Evolutionary conservation across 73 alveolate species (phyloP), one percentile per base, ranked within the genome.

Genomic region (Breviolum minutum): DNA sequence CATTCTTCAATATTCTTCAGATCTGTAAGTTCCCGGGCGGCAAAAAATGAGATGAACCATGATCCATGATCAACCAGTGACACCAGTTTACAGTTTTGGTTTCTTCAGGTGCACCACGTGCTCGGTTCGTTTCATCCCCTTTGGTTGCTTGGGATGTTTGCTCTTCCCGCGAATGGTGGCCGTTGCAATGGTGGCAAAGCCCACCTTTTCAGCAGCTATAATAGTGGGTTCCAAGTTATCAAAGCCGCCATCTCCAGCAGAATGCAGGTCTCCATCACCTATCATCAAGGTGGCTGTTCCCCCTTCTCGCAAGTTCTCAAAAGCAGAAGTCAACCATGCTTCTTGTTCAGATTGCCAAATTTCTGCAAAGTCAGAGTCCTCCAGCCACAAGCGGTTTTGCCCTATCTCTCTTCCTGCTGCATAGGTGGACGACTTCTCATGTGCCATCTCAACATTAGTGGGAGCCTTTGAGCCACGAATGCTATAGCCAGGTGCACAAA

Each of bases 281-380:
- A 92, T 92, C 98, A 92, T 92, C 66, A 92, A 63, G 17, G 98
- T 92, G 19, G 98, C 89, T 2, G 98, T 92, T 4, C 98, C 98
- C 22, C 98, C 98, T 3, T 80, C 48, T 9, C 90, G 62, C 29
- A 92, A 80, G 80, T 92, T 92, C 48, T 61, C 94, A 19, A 86
- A 86, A 13, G 94, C 94, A 63, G 94, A 86, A 63, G 77, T n/a
- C 64, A 86, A 27, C 94, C 94, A 86, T 29, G 26, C 81, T 27
- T 19, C 94, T 63, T 86, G 94, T n/a, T 86, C 76, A 7, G 63
- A 64, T 63, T 86, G 94, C 94, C 94, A 86, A 20, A 63, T 61
- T n/a, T 61, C 63, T 8, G 94, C 80, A 61, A 61, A 86, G 12
- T 62, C 63, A 1, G 62, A 30, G 12, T 86, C 94, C 20, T 86